Evolutionary conservation across 441 rosid genomes (phyloP), one percentile per base, ranked within the genome.

Genomic region (Erodium texanum): DNA sequence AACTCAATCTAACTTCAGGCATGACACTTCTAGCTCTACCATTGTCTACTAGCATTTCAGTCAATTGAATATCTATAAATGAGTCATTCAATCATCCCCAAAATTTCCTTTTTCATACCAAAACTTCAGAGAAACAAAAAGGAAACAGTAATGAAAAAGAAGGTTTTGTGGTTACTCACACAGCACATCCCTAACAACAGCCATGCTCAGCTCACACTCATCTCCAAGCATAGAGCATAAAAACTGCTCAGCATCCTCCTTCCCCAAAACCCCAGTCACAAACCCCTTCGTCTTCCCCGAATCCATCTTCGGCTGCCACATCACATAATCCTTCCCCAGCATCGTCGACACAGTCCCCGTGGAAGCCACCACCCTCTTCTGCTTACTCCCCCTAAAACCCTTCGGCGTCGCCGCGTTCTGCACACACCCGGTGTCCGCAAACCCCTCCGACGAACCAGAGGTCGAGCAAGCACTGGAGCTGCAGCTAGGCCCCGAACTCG

Each of bases 301-400:
- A 41, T 73, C 81, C 24, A 74, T 82, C 67, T 72, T 45, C 20
- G 79, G 77, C 22, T 80, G 80, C 1, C 81, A 77, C 68, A 77
- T 89, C 66, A 82, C 69, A 61, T 93, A 90, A 4, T 89, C 98
- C 80, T 89, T 93, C 7, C 90, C 93, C 61, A 90, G 66, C 74
- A 93, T 75, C 5, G 90, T 80, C 14, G 97, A 87, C 48, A 90
- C 93, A 73, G 86, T 93, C 65, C 98, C 97, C 32, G 94, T 82
- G 0, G 79, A 81, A 1, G 96, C 98, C 70, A 89, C 77, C 71
- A 73, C 83, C 67, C 76, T 84, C 82, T 81, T 89, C 82, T 81
- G 81, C 81, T 84, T 85, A 45, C 52, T 74, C 64, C 80, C 73
- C 52, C 76, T 74, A 15, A 75, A 68, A 43, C 79, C 68, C 61